phyloP scores from a whole-genome alignment of 768 basidiomycete genomes.

The Termitomyces eurrhizus region DNA sequence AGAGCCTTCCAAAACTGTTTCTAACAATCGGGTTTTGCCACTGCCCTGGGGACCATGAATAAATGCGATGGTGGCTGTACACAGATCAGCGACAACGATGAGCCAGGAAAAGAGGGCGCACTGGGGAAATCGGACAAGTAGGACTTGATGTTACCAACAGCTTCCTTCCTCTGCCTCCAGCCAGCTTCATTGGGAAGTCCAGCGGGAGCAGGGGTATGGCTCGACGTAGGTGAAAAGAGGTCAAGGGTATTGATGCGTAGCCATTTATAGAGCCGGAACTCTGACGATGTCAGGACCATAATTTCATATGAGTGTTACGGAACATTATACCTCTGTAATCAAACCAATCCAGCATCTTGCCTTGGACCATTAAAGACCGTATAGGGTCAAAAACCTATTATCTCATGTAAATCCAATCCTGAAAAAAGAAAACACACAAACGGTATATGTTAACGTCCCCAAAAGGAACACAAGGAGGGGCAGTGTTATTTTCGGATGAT shows the following conservation, averaged over 20 bases:
- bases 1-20: conserved; percentile 45
- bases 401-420: background rate
- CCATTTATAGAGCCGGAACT: conserved; percentile 77
- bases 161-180: conserved; percentile 86
- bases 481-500: conserved; percentile 82
- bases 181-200: conserved; percentile 35
- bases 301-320: background rate
- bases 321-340: conserved; percentile 59
- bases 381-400: conserved; percentile 88
- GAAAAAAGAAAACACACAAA: conserved; percentile 29
- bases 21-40: conserved; percentile 65
- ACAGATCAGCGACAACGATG: background rate
- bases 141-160: conserved; percentile 57
- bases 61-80: conserved; percentile 67
- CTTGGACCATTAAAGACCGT: conserved; percentile 77
- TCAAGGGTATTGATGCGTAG: conserved; percentile 58
- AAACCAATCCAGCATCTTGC: conserved; percentile 81
- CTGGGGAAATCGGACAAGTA: conserved; percentile 81
- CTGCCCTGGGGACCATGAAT: conserved; percentile 83
- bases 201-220: conserved; percentile 21
- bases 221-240: conserved; percentile 25
- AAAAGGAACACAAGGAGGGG: conserved; percentile 82
- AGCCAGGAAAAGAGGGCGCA: conserved; percentile 26
- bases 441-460: conserved; percentile 88
- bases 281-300: conserved; percentile 29